Evolutionary conservation across 306 rosid species (phyloP).

Genomic region (Biancaea sappan): DNA sequence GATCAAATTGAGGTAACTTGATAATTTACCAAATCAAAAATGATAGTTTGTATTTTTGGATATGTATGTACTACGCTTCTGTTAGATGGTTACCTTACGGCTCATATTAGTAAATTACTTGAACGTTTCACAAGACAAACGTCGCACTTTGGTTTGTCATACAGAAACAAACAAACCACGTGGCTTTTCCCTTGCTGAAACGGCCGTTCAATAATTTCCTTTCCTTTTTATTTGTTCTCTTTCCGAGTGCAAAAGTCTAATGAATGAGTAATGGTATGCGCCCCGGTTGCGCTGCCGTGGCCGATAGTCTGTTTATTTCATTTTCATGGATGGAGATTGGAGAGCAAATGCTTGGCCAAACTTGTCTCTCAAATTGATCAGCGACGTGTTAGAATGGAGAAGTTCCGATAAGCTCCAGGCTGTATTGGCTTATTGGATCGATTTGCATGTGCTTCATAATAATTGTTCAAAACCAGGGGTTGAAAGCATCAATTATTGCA

Average conservation of each 20-base stretch:
- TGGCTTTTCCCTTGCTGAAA: conserved; percentile 14
- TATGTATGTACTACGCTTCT: background rate
- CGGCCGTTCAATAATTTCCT: background rate
- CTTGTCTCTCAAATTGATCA: conserved; percentile 19
- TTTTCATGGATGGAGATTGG: background rate
- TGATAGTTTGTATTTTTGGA: too few species aligned
- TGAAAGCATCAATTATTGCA: conserved; percentile 33
- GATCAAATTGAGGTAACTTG: conserved; percentile 76
- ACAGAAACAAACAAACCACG: conserved; percentile 20
- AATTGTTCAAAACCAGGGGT: conserved; percentile 2
- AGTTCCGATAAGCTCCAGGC: conserved; percentile 44
- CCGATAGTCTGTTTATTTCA: background rate
- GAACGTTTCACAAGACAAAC: conserved; percentile 23
- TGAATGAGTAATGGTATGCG: background rate
- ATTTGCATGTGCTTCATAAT: conserved; percentile 28
- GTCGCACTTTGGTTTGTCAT: conserved; percentile 27
- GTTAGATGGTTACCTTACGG: background rate
- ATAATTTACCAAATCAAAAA: conserved; percentile 14
- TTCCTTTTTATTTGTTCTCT: background rate
- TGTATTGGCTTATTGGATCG: conserved; percentile 34
- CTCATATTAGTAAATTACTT: background rate
- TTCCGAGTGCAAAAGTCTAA: background rate
- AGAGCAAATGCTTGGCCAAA: background rate
- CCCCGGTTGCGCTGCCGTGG: background rate
- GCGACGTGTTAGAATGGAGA: conserved; percentile 43